A percentile compares a stretch with the other conserved stretches of the same genome.
phyloP scores from a whole-genome alignment of 495 filamentous ascomycete genomes.

The Hypoxylon cercidicola region DNA sequence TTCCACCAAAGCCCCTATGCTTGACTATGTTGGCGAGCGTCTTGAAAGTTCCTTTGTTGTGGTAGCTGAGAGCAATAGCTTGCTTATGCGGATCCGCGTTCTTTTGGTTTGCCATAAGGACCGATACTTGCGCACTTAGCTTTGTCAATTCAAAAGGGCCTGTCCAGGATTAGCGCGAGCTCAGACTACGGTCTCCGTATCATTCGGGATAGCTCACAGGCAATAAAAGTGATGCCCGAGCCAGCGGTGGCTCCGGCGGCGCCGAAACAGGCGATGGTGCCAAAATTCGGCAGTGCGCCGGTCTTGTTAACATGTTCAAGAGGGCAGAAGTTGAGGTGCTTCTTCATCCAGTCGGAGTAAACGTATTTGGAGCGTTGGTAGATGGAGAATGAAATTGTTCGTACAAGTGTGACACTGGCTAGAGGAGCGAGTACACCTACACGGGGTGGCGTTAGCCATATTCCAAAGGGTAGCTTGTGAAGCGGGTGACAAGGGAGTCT shows the following conservation, averaged over 20 bases:
- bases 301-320: conserved; percentile 74
- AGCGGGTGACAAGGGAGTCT: not conserved
- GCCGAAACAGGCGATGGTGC: conserved; percentile 78
- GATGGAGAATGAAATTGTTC: conserved; percentile 92
- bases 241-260: conserved; percentile 82
- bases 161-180: conserved; percentile 48
- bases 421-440: conserved; percentile 82
- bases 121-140: conserved; percentile 87
- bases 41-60: conserved; percentile 82
- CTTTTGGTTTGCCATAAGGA: conserved; percentile 79
- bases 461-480: conserved; percentile 2
- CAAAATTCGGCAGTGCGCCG: conserved; percentile 74
- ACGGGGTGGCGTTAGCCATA: conserved; percentile 41
- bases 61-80: conserved; percentile 73
- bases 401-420: conserved; percentile 86
- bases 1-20: conserved; percentile 77
- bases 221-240: conserved; percentile 80
- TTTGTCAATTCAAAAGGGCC: conserved; percentile 96
- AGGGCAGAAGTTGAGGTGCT: conserved; percentile 73
- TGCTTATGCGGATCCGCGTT: conserved; percentile 62
- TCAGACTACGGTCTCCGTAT: conserved; percentile 4
- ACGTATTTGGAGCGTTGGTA: conserved; percentile 86
- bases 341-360: conserved; percentile 73
- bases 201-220: conserved; percentile 69
- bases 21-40: conserved; percentile 82